Base-by-base conservation (phyloP, 352 stramenopile genomes). In the Globisporangium rhizosaccharum region DNA sequence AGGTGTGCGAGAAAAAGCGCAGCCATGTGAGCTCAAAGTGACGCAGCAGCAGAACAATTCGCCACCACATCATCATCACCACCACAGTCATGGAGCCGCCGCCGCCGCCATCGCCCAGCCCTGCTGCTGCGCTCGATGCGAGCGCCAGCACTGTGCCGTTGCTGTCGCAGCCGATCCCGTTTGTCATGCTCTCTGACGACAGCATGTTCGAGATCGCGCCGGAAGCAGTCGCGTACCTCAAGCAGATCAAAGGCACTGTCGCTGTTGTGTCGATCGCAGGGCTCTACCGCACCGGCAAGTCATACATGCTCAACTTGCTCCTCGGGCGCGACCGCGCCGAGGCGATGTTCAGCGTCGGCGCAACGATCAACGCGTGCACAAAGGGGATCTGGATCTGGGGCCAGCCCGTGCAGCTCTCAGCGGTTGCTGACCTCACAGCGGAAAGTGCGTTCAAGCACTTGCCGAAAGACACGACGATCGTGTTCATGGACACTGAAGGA, bases 321-420 rank as follows among this genome's bases (percentile, higher is more conserved):
- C 65, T 86, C 1, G 73, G 61, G 28, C 57, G 73, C 33, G 64
- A 84, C 46, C 67, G 71, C 42, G 72, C 71, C 1, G 68, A 76
- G 49, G 68, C 73, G 26, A 88, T 88, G 71, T 96, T 96, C 74
- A 67, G 73, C 50, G 83, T 90, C 18, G 82, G 82, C 17, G 69
- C 67, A 42, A 92, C 79, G 3, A 71, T 92, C 2, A 86, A 90
- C 49, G 82, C 78, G 42, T 92, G 84, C 59, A 92, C 84, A 9
- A 87, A 88, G 51, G 84, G 84, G 5, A 90, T 93, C 48, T 93
- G 84, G 84, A 79, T 94, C 53, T 92, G 84, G 82, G 76, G 75
- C 11, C 67, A 89, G 51, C 76, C 80, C 0, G 53, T 78, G 12
- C 59, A 72, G 30, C 46, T 74, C 39, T 59, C 58, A 33, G 36